Evolutionary conservation across 2,329 filamentous ascomycete species (phyloP).

Genomic region (Colletotrichum eleusines): DNA sequence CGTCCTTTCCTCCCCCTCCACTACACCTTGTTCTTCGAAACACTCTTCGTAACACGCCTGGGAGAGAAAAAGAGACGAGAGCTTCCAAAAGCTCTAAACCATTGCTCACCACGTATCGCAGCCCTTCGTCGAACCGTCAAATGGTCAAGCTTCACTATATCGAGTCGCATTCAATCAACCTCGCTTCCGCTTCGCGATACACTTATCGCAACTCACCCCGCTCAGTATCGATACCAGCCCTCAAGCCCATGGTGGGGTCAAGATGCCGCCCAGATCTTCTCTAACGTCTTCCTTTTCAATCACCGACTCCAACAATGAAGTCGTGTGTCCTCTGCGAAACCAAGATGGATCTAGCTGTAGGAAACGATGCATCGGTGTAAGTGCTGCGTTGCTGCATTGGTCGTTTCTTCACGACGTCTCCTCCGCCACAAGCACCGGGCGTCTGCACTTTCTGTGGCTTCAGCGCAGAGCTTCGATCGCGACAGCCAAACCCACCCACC

Average conservation of each 20-base stretch:
- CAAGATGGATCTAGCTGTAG: slow-evolving; percentile 97
- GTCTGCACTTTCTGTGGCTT: slow-evolving; percentile 15
- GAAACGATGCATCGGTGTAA: slow-evolving; percentile 97
- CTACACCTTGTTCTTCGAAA: slow-evolving; percentile 43
- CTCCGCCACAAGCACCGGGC: slow-evolving; percentile 27
- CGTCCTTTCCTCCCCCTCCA: slow-evolving; percentile 42
- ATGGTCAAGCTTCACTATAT: slow-evolving; percentile 41
- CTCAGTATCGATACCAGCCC: slow-evolving; percentile 52
- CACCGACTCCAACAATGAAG: slow-evolving; percentile 92
- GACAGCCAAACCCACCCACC: slow-evolving; percentile 15
- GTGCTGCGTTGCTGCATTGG: slow-evolving; percentile 57
- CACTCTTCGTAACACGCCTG: slow-evolving; percentile 47
- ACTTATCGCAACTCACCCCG: slow-evolving; percentile 49
- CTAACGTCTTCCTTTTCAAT: slow-evolving; percentile 93
- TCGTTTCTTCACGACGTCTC: slow-evolving; percentile 18
- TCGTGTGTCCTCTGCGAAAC: slow-evolving; percentile 94
- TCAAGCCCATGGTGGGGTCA: slow-evolving; percentile 68
- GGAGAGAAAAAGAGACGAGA: slow-evolving; percentile 33
- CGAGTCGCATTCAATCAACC: slow-evolving; percentile 51
- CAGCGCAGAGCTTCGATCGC: slow-evolving; percentile 34
- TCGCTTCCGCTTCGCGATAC: slow-evolving; percentile 42
- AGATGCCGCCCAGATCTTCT: slow-evolving; percentile 90
- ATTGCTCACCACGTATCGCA: slow-evolving; percentile 29
- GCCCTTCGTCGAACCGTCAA: slow-evolving; percentile 23
- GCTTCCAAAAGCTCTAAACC: slow-evolving; percentile 39